Evolutionary conservation across 495 filamentous ascomycete genomes (phyloP), one percentile per base, ranked within the genome.

Genomic region (Penicillium silybi): DNA sequence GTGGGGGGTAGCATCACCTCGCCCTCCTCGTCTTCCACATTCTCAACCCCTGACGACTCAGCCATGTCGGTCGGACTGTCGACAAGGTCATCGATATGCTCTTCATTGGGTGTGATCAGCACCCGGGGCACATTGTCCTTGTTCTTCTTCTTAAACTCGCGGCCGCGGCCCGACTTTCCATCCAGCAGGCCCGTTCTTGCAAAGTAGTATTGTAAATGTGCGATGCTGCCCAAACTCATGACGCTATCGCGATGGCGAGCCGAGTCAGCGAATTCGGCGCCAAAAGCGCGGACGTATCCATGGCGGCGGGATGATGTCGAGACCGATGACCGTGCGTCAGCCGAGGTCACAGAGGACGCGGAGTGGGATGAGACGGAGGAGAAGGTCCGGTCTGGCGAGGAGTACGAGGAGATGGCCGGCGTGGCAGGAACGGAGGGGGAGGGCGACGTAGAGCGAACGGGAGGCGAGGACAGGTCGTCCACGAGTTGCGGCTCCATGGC

Each of bases 191-290:
- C 93, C 3, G 93, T 98, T 44, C 95, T 80, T 34, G 93, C 92
- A 67, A 98, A 98, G 67, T 97, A 98, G 68, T 98, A 96, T 62
- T 98, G 93, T 58, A 98, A 72, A 72, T 98, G 93, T 41, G 92
- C 90, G 59, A 98, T 98, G 64, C 91, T 96, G 20, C 93, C 93
- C 54, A 98, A 71, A 63, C 88, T 96, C 80, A 97, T 84, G 48
- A 98, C 93, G 59, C 90, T 96, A 55, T 97, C 91, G 52, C 93
- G 77, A 40, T 89, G 87, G 56, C 82, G 83, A 45, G 93, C 93
- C 29, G 93, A 97, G 25, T 86, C 85, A 10, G 93, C 87, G 67
- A 98, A 98, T 59, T 89, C 82, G 29, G 88, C 96, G 23, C 86
- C 89, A 67, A 92, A 88, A 0, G 95, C 91, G 45, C 93, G 85